Percentiles rank a stretch among this genome's conserved stretches.
Evolutionary conservation across 805 yeast species (phyloP).

Genomic region (Candida golubevii): DNA sequence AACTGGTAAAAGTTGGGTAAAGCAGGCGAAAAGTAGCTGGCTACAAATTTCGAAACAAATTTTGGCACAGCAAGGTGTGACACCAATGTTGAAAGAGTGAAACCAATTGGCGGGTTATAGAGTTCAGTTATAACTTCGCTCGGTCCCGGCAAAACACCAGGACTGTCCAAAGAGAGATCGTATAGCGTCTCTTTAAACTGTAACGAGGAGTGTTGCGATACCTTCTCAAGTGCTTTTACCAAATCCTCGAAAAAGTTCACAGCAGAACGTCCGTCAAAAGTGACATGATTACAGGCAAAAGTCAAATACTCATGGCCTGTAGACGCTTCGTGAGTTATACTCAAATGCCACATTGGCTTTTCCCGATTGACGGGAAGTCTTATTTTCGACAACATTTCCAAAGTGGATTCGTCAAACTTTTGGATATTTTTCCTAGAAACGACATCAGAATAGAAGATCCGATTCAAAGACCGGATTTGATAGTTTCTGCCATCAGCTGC

Average conservation of each 20-base stretch:
- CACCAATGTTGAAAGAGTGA: background rate
- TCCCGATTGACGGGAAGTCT: conserved; percentile 8
- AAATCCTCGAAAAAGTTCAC: conserved; percentile 12
- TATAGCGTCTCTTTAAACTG: conserved; percentile 3
- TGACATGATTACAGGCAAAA: conserved; percentile 12
- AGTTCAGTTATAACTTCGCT: conserved; percentile 5
- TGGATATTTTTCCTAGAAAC: conserved; percentile 3
- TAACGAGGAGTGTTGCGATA: background rate
- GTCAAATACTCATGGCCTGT: conserved; percentile 7
- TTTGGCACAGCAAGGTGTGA: conserved; percentile 2
- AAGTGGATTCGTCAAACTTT: conserved; percentile 2
- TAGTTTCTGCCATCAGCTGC: conserved; percentile 8
- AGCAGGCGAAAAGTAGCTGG: background rate
- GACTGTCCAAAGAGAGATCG: conserved; percentile 1
- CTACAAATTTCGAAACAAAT: background rate
- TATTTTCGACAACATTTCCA: conserved; percentile 2
- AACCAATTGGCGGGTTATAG: conserved; percentile 3
- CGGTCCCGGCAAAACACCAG: background rate
- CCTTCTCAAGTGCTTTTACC: background rate
- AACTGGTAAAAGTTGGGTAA: conserved; percentile 8
- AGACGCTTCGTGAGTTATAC: background rate
- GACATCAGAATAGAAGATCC: conserved; percentile 8
- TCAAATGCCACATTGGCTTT: conserved; percentile 8
- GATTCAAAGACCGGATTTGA: conserved; percentile 3
- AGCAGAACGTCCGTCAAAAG: conserved; percentile 14